Base-by-base conservation (phyloP, 306 rosid species). In the Cicer chorassanicum region DNA sequence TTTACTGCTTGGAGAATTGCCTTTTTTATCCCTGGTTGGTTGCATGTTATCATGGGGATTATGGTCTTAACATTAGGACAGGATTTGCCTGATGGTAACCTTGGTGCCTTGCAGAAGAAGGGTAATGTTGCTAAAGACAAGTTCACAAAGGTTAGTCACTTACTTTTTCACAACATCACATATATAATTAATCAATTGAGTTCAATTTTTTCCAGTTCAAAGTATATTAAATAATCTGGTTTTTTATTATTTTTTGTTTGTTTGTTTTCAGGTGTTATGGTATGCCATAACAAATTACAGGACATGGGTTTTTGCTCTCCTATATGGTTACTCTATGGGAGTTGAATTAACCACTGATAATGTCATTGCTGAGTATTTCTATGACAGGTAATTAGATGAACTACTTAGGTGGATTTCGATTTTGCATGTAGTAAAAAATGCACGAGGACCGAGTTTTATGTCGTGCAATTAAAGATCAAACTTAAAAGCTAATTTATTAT, bases 321-420 rank as follows among this genome's bases (percentile, higher is more conserved):
- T 91, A 38, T 93, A 91, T 40, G 98, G 98, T 2, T 93, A 88
- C 81, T 93, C 97, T 11, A 89, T 93, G 97, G 98, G 96, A 9
- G 97, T 93, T 65, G 98, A 93, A 44, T 76, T 93, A 42, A 86
- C 97, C 82, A 93, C 87, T 19, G 97, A 93, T 41, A 91, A 93
- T 48, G 94, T 93, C 68, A 78, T 91, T 29, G 90, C 98, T 3
- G 96, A 93, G 68, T 93, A 93, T 78, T 91, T 93, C 88, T 93
- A 65, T 69, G 97, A 93, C 57, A 87, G 97, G 96, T 53, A 15
- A 53, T 93, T 60, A 40, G 78, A 73, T 46, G 16, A 56, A 2
- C 48, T 7, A 16, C 12, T 48, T 49, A n/a, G 46, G 21, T 42
- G 4, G 36, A 29, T 3, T 29, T 29, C 5, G 5, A 29, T 29